A percentile compares a stretch with the other conserved stretches of the same genome.
These are phyloP conservation scores for Populus ilicifolia DNA, from an alignment of 345 rosid species.

Conservation along the genomic window DNA sequence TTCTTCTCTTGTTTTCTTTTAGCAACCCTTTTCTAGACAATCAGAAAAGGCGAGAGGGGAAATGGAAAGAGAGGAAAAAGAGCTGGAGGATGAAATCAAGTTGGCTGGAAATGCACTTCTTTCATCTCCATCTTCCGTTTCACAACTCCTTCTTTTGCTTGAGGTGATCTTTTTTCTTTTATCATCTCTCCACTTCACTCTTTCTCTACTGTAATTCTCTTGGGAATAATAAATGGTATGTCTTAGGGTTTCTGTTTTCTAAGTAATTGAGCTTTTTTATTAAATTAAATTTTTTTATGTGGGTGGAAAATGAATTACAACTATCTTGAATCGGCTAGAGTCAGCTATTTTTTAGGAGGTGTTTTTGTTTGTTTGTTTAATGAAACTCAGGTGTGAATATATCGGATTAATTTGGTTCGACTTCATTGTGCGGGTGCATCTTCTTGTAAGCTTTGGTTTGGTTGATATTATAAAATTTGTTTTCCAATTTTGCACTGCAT, in stretches of 20 bases:
- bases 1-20: not conserved
- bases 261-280: no score
- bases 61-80: not conserved
- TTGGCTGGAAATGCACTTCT: not conserved
- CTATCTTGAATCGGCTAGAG: not conserved
- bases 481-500: not conserved
- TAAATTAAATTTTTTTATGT: no score
- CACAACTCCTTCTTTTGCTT: not conserved
- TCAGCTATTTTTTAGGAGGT: not conserved
- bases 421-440: not conserved
- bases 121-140: slow-evolving; percentile 4
- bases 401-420: not conserved
- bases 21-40: not conserved
- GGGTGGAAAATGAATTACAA: no score
- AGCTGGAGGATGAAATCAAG: not conserved
- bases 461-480: not conserved
- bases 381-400: not conserved
- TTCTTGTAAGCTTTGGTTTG: not conserved
- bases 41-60: not conserved
- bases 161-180: not conserved
- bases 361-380: not conserved
- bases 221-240: not conserved
- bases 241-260: no score
- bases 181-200: not conserved
- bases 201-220: not conserved